Base-by-base conservation (phyloP, 768 basidiomycete genomes). In the Mrakia gelida region DNA sequence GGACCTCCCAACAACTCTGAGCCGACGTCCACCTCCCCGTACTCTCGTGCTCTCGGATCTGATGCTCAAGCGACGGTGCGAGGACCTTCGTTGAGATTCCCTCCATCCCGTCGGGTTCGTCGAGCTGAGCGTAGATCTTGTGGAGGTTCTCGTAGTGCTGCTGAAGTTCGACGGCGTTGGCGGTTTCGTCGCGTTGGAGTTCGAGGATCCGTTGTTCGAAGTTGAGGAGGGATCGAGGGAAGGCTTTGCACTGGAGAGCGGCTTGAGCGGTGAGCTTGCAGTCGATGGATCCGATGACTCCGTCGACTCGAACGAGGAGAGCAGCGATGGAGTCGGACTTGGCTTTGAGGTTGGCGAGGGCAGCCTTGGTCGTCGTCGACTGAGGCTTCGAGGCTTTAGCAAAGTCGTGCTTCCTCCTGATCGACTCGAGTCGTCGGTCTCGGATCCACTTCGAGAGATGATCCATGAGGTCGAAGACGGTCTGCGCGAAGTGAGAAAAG, bases 61-160 rank as follows among this genome's bases (percentile, higher is more conserved):
- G 94, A 84, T 97, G 94, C 80, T 98, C 93, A 68, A 98, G 84
- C 4, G 93, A 92, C 0, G 97, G 97, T 0, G 92, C 90, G 18
- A 98, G 85, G 76, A 98, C 92, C 81, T 92, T 85, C 9, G 92
- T 90, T 0, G 97, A 97, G 45, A 98, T 88, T 0, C 97, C 97
- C 85, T 98, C 95, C 97, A 99, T 99, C 23, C 97, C 97, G 85
- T 99, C 97, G 0, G 97, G 97, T 84, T 99, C 95, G 83, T 99
- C 94, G 10, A 99, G 87, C 76, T 95, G 89, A 18, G 96, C 91
- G 84, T 99, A 99, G 79, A 98, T 95, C 84, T 97, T 91, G 81
- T 99, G 97, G 10, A 99, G 86, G 26, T 90, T 89, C 81, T 98
- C 97, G 83, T 94, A 98, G 82, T 92, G 89, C 26, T 85, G 85